These are phyloP conservation scores for Neocatenulostroma microsporum DNA, from an alignment of 2,329 filamentous ascomycete genomes.

Conservation along the genomic window DNA sequence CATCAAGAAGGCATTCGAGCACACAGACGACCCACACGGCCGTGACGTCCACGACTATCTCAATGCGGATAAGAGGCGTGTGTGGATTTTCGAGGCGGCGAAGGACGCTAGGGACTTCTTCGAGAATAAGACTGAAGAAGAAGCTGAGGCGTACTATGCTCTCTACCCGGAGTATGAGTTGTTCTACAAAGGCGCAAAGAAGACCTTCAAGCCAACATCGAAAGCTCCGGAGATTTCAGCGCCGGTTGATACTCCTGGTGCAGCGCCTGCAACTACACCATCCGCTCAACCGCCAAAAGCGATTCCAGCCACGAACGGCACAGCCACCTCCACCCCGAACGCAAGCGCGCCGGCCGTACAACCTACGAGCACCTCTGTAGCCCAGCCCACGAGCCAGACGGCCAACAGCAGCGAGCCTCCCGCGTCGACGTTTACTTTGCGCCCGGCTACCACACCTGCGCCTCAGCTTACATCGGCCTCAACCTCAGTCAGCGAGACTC, in stretches of 20 bases:
- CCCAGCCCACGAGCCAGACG: no score
- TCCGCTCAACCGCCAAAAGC: not conserved
- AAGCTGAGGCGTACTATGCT: slow-evolving; percentile 5
- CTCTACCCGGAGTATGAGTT: not conserved
- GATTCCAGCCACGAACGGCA: not conserved
- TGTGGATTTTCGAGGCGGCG: slow-evolving; percentile 10
- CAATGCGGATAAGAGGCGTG: slow-evolving; percentile 1
- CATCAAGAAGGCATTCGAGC: slow-evolving; percentile 3
- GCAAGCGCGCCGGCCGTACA: not conserved
- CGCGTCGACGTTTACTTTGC: no score
- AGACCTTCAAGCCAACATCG: slow-evolving; percentile 1
- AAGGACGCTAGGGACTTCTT: slow-evolving; percentile 7
- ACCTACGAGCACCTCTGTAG: no score
- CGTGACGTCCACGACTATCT: no score
- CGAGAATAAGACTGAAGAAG: slow-evolving; percentile 3
- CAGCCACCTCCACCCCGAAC: not conserved
- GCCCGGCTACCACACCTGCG: no score
- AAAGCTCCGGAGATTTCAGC: not conserved
- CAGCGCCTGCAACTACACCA: not conserved
- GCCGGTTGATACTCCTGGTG: not conserved
- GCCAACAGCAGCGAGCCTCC: no score
- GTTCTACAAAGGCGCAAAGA: slow-evolving; percentile 5
- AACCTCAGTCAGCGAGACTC: no score
- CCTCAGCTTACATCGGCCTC: no score
- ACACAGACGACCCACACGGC: not conserved